Conservation (phyloP, 208 protist species). For the Hexamita inflata region DNA sequence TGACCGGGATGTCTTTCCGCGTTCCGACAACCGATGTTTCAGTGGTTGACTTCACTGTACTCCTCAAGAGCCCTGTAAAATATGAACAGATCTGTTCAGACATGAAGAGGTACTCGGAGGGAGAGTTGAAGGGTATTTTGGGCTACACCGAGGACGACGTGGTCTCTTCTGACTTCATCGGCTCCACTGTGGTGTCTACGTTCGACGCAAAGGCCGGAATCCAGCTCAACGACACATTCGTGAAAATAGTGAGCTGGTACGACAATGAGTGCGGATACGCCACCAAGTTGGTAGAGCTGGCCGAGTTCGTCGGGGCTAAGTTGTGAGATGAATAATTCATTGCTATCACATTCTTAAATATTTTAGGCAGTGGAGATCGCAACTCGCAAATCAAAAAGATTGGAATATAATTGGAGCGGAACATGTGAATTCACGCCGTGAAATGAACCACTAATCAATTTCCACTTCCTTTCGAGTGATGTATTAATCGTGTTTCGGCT, state of each 20-base stretch:
- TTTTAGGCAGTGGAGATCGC: no score
- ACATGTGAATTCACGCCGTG: no score
- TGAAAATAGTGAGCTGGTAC: constrained; percentile 52
- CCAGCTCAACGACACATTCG: constrained; percentile 60
- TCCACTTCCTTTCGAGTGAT: no score
- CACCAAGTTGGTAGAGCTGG: constrained; percentile 41
- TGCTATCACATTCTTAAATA: no score
- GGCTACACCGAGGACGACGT: constrained; percentile 91
- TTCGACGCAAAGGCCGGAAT: constrained; percentile 93
- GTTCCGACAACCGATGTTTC: constrained; percentile 91
- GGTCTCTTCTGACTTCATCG: constrained; percentile 90
- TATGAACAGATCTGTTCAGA: constrained; percentile 82
- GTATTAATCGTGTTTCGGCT: no score
- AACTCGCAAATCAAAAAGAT: no score
- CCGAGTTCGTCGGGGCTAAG: constrained; percentile 11
- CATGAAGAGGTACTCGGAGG: constrained; percentile 67
- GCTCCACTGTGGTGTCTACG: constrained; percentile 73
- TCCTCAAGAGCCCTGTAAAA: constrained; percentile 64
- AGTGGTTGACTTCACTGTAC: constrained; percentile 87
- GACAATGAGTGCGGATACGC: constrained; percentile 55
- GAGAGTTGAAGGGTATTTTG: constrained; percentile 74
- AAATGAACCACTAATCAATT: no score
- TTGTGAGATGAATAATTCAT: no score
- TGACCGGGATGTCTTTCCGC: constrained; percentile 90
- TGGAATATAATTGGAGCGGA: no score